Conservation (phyloP, 768 basidiomycete species). For the Ramaria rubella region DNA sequence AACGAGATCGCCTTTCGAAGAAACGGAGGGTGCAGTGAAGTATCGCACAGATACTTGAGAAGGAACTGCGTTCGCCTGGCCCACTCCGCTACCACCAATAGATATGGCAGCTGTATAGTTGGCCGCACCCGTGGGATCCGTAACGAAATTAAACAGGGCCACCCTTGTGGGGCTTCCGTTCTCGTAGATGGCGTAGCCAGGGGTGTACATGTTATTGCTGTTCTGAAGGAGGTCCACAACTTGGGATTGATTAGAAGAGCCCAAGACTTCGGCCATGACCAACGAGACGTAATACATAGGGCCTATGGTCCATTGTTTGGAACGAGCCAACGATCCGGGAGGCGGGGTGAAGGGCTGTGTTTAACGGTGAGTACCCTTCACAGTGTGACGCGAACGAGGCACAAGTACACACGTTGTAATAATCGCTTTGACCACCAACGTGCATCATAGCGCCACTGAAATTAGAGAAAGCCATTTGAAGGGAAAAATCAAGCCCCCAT, state of each 20-base stretch:
- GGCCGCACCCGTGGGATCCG: slow-evolving; percentile 50
- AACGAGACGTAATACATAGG: slow-evolving; percentile 70
- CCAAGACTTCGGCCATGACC: slow-evolving; percentile 63
- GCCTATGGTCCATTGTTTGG: slow-evolving; percentile 67
- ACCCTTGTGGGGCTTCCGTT: slow-evolving; percentile 53
- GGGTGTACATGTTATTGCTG: slow-evolving; percentile 46
- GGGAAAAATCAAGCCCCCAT: slow-evolving; percentile 56
- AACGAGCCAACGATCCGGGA: slow-evolving; percentile 44
- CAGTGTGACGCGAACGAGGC: slow-evolving; percentile 35
- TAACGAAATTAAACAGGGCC: slow-evolving; percentile 67
- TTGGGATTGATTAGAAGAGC: slow-evolving; percentile 55
- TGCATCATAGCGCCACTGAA: slow-evolving; percentile 47
- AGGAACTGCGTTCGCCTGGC: slow-evolving; percentile 34
- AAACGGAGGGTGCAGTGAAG: slow-evolving; percentile 41
- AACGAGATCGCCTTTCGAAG: slow-evolving; percentile 57
- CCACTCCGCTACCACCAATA: slow-evolving; percentile 37
- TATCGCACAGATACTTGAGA: slow-evolving; percentile 47
- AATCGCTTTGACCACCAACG: slow-evolving; percentile 57
- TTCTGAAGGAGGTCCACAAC: slow-evolving; percentile 60
- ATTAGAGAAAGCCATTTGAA: slow-evolving; percentile 52
- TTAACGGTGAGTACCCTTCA: not conserved
- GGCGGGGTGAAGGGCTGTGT: slow-evolving; percentile 37
- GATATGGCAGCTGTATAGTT: slow-evolving; percentile 47
- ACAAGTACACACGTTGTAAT: slow-evolving; percentile 53
- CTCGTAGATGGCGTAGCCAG: slow-evolving; percentile 71